phyloP scores from a whole-genome alignment of 2,329 filamentous ascomycete genomes.

The Purpureocillium takamizusanense region DNA sequence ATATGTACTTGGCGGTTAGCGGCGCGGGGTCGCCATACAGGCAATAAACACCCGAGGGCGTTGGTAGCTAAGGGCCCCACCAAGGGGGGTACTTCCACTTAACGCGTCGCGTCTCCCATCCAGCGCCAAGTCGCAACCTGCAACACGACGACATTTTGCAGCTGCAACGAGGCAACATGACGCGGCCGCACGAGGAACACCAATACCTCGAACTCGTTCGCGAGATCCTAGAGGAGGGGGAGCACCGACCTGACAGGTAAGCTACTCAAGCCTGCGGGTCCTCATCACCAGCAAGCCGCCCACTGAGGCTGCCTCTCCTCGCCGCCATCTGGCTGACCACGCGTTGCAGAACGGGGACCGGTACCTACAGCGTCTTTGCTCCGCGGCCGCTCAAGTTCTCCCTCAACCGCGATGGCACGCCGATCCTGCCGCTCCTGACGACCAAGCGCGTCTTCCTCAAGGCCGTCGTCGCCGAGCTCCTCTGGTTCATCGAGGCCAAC shows the following conservation, averaged over 20 bases:
- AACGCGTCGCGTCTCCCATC: too few relatives aligned
- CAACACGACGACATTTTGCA: not conserved
- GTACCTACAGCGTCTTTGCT: conserved; percentile 82
- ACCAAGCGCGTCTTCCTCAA: conserved; percentile 94
- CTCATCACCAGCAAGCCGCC: not conserved
- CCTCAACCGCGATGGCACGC: conserved; percentile 53
- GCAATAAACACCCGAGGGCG: too few relatives aligned
- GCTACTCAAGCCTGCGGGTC: too few relatives aligned
- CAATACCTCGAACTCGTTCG: conserved; percentile 89
- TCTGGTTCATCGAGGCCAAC: conserved; percentile 87
- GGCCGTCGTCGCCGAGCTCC: conserved; percentile 82
- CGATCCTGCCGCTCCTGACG: conserved; percentile 84
- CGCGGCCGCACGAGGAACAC: conserved; percentile 64
- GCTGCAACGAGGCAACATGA: not conserved
- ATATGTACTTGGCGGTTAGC: too few relatives aligned
- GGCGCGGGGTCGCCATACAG: too few relatives aligned
- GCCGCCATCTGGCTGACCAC: too few relatives aligned
- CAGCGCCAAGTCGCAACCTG: too few relatives aligned
- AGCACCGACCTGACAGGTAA: conserved; percentile 80
- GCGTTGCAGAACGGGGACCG: conserved; percentile 69
- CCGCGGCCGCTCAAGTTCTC: conserved; percentile 80
- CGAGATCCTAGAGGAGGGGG: conserved; percentile 72
- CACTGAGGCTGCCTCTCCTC: too few relatives aligned
- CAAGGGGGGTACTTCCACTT: too few relatives aligned
- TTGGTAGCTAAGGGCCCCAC: too few relatives aligned